phyloP scores from a whole-genome alignment of 1,284 basidiomycete genomes.

The Limonomyces culmigenus region DNA sequence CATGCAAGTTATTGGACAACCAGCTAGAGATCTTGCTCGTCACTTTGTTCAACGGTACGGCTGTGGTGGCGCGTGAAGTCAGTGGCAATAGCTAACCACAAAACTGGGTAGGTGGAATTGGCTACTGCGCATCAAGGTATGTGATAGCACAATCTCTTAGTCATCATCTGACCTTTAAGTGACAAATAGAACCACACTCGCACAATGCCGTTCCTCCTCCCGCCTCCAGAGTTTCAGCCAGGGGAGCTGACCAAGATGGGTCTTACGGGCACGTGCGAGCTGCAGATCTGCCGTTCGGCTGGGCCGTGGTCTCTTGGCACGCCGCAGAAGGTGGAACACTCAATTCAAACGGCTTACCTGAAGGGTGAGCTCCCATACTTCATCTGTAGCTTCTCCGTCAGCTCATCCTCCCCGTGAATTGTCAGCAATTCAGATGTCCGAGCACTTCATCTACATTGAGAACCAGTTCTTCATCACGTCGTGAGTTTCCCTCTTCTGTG shows the following conservation, averaged over 20 bases:
- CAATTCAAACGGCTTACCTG: slow-evolving; percentile 89
- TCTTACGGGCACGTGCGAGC: slow-evolving; percentile 89
- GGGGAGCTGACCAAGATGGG: slow-evolving; percentile 70
- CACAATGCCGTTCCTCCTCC: slow-evolving; percentile 87
- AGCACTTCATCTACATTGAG: slow-evolving; percentile 89
- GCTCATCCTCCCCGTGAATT: neutral
- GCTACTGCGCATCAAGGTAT: slow-evolving; percentile 77
- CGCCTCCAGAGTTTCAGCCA: slow-evolving; percentile 84
- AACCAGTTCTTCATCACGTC: slow-evolving; percentile 99
- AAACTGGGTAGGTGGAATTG: slow-evolving; percentile 90
- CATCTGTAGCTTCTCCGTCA: neutral
- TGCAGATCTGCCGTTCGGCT: slow-evolving; percentile 91
- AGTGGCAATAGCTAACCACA: slow-evolving; percentile 10
- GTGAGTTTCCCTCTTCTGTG: slow-evolving; percentile 21
- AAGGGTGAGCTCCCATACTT: slow-evolving; percentile 37
- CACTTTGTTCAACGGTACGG: slow-evolving; percentile 84
- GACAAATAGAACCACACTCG: slow-evolving; percentile 66
- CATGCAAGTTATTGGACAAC: slow-evolving; percentile 92
- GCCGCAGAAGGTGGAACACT: slow-evolving; percentile 71
- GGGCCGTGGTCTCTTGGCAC: slow-evolving; percentile 97
- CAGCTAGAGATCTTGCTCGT: slow-evolving; percentile 85
- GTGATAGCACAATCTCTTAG: slow-evolving; percentile 2
- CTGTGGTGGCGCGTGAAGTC: slow-evolving; percentile 9
- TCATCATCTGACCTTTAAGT: slow-evolving; percentile 1
- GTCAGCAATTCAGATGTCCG: slow-evolving; percentile 83